Evolutionary conservation across 768 basidiomycete genomes (phyloP).

Genomic region (Pleurotus tuber-regium): DNA sequence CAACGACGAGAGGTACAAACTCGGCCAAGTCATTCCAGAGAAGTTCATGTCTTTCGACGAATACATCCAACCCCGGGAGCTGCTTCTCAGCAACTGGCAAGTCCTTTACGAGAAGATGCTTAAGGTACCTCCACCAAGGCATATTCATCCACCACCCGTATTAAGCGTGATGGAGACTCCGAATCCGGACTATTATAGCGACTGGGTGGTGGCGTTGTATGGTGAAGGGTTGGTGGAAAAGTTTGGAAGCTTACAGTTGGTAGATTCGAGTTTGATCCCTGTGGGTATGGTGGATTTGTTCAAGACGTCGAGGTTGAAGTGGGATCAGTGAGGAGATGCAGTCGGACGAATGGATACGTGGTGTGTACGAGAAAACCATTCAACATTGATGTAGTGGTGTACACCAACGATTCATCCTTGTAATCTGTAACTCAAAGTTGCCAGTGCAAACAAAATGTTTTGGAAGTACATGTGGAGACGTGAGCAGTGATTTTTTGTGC

Average conservation of each 20-base stretch:
- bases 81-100: constrained; percentile 22
- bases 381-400: too few species aligned
- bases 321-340: constrained; percentile 42
- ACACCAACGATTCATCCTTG: too few species aligned
- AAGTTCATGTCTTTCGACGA: constrained; percentile 29
- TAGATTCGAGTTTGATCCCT: constrained; percentile 38
- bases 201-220: constrained; percentile 37
- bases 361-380: too few species aligned
- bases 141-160: constrained; percentile 15
- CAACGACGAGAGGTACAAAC: too few species aligned
- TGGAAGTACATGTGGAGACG: too few species aligned
- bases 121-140: constrained; percentile 3
- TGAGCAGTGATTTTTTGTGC: too few species aligned
- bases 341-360: too few species aligned
- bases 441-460: too few species aligned
- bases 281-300: constrained; percentile 40
- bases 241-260: constrained; percentile 37
- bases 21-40: not conserved
- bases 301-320: constrained; percentile 29
- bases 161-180: constrained; percentile 12
- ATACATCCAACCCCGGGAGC: constrained; percentile 22
- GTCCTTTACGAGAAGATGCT: constrained; percentile 24
- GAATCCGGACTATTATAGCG: constrained; percentile 24
- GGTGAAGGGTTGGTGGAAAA: constrained; percentile 36
- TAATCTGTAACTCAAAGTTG: too few species aligned